A percentile compares a stretch with the other conserved stretches of the same genome.
phyloP scores from a whole-genome alignment of 352 stramenopile species.

The Pythium apleroticum region DNA sequence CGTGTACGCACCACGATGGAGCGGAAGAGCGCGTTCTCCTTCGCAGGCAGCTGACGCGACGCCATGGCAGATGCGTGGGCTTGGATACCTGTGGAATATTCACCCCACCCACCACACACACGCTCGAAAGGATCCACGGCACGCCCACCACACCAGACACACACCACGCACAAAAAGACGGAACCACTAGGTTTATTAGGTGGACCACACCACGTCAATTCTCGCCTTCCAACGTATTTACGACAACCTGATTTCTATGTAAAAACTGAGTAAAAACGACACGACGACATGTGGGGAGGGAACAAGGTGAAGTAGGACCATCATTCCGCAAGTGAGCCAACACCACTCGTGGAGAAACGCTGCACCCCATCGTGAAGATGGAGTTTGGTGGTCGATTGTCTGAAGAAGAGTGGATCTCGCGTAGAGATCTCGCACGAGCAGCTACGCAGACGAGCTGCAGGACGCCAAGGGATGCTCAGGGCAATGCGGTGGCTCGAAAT shows the following conservation, averaged over 20 bases:
- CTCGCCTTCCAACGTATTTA: neutral
- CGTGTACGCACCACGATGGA: constrained; percentile 86
- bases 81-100: constrained; percentile 5
- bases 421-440: neutral
- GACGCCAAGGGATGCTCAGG: too few relatives aligned
- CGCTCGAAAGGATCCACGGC: constrained; percentile 10
- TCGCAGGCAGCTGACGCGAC: constrained; percentile 87
- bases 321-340: neutral
- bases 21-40: constrained; percentile 96
- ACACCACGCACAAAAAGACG: neutral
- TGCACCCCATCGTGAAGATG: neutral
- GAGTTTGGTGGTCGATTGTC: neutral
- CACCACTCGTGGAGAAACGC: neutral
- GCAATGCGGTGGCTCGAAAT: neutral
- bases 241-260: constrained; percentile 3
- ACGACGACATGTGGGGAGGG: neutral
- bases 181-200: constrained; percentile 8
- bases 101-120: constrained; percentile 18
- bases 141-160: constrained; percentile 8
- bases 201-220: constrained; percentile 1
- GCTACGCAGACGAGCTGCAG: neutral
- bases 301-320: neutral
- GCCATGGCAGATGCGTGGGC: constrained; percentile 31
- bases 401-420: neutral
- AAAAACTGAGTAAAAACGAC: constrained; percentile 5